Conservation (phyloP, 1,139 yeast species). For the Geotrichum phurueaensis region DNA sequence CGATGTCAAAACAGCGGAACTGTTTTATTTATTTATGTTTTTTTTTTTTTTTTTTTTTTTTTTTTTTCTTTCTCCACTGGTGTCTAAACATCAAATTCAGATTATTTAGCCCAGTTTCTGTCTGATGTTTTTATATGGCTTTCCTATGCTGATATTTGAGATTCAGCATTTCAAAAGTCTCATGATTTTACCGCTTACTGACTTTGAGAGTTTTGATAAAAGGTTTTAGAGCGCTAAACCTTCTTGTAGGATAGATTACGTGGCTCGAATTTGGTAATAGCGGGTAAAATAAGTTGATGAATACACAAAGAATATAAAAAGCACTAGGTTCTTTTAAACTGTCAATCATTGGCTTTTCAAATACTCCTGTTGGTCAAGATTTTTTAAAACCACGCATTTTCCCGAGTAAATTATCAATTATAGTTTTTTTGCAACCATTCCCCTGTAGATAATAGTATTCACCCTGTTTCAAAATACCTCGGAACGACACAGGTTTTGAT, state of each 20-base stretch:
- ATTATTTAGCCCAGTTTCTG: too few species aligned
- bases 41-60: background rate
- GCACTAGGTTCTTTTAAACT: too few species aligned
- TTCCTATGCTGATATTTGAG: too few species aligned
- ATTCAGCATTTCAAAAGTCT: background rate
- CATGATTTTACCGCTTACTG: background rate
- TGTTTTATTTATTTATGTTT: background rate
- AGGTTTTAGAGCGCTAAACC: too few species aligned
- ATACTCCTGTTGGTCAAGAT: background rate
- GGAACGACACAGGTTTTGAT: background rate
- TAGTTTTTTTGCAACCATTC: background rate
- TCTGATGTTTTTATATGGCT: too few species aligned
- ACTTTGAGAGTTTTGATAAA: too few species aligned
- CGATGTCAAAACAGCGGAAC: background rate
- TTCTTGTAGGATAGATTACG: too few species aligned
- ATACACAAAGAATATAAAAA: too few species aligned
- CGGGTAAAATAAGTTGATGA: too few species aligned
- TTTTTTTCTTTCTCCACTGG: background rate
- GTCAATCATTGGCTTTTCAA: background rate
- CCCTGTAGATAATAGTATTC: background rate
- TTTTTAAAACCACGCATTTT: background rate
- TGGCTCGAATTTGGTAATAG: too few species aligned
- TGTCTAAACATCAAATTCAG: background rate
- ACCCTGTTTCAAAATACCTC: background rate
- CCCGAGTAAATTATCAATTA: background rate